Percentiles rank a stretch among this genome's conserved stretches.
Evolutionary conservation across 495 filamentous ascomycete genomes (phyloP).

Genomic region (Rostrohypoxylon terebratum): DNA sequence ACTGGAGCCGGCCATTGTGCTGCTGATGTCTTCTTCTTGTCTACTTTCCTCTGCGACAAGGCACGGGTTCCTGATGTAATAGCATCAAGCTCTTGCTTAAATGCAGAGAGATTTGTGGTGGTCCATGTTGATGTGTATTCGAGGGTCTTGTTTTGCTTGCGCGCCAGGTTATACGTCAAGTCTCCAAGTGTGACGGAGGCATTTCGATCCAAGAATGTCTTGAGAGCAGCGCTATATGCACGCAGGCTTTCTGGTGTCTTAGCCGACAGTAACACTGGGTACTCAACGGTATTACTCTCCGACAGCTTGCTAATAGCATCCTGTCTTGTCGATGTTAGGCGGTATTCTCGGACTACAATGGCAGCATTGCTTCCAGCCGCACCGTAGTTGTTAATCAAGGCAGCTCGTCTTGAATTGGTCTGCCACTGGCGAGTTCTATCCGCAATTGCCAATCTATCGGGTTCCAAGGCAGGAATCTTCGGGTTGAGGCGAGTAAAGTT

Average conservation of each 20-base stretch:
- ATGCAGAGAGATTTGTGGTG: neutral
- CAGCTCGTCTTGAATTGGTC: slow-evolving; percentile 2
- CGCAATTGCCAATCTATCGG: slow-evolving; percentile 54
- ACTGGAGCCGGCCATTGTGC: slow-evolving; percentile 47
- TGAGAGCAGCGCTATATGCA: slow-evolving; percentile 15
- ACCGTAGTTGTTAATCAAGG: slow-evolving; percentile 49
- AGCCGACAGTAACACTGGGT: slow-evolving; percentile 35
- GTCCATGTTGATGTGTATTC: slow-evolving; percentile 22
- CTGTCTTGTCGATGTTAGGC: neutral
- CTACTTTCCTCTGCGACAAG: slow-evolving; percentile 9
- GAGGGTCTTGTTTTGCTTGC: slow-evolving; percentile 25
- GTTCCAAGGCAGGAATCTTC: slow-evolving; percentile 44
- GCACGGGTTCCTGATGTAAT: slow-evolving; percentile 11
- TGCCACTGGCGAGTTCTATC: slow-evolving; percentile 12
- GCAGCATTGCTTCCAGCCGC: slow-evolving; percentile 49
- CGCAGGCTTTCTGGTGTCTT: slow-evolving; percentile 24
- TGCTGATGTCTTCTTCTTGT: slow-evolving; percentile 25
- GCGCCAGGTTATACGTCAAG: slow-evolving; percentile 20
- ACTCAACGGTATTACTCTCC: slow-evolving; percentile 5
- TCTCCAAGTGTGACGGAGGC: slow-evolving; percentile 12
- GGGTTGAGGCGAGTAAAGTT: slow-evolving; percentile 59
- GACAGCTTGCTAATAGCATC: neutral
- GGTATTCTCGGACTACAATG: slow-evolving; percentile 45
- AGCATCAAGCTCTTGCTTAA: slow-evolving; percentile 8
- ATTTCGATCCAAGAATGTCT: slow-evolving; percentile 21